phyloP scores from a whole-genome alignment of 345 rosid genomes.

The Rhodamnia rubescens region DNA sequence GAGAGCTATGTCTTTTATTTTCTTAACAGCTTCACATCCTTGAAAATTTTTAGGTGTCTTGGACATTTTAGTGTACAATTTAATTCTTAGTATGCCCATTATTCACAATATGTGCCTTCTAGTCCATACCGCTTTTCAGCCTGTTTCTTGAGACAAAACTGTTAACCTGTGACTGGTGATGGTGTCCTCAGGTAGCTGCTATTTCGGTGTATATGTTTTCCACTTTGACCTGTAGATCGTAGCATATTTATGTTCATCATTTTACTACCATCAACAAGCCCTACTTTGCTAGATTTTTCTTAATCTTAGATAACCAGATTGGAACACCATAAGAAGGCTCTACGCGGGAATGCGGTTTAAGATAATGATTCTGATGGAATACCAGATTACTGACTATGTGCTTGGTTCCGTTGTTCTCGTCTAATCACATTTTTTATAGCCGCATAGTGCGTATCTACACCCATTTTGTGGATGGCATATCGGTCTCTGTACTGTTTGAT shows the following conservation, averaged over 20 bases:
- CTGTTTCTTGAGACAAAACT: not conserved
- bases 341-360: not conserved
- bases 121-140: not conserved
- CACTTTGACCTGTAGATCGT: not conserved
- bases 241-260: not conserved
- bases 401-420: not conserved
- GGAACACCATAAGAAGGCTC: not conserved
- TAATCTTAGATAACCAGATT: not conserved
- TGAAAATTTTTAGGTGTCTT: not conserved
- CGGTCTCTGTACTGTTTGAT: not conserved
- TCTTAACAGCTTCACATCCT: not conserved
- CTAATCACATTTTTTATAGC: not conserved
- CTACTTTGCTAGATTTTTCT: not conserved
- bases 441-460: not conserved
- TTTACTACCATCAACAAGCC: not conserved
- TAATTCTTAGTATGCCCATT: not conserved
- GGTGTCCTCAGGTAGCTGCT: not conserved
- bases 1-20: not conserved
- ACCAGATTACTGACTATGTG: not conserved
- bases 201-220: not conserved
- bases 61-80: not conserved
- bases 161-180: not conserved
- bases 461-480: not conserved
- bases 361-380: not conserved
- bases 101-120: not conserved